Evolutionary conservation across 2,329 filamentous ascomycete genomes (phyloP), one percentile per base, ranked within the genome.

Genomic region (Talaromyces sp.): DNA sequence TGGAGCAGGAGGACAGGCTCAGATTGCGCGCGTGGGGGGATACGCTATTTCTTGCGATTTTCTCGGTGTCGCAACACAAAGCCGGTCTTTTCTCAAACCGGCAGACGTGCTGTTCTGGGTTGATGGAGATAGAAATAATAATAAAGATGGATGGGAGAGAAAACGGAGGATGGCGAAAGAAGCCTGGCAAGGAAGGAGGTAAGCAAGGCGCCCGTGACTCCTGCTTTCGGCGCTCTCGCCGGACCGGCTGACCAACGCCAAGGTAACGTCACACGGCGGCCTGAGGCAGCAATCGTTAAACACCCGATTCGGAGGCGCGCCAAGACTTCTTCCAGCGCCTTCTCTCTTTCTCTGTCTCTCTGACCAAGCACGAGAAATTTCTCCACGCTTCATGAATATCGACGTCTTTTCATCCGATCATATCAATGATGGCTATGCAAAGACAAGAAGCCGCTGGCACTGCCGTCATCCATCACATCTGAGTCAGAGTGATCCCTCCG

Each of bases 201-300:
- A 28, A 31, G 50, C 23, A n/a, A 53, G 50, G 10, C 50, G 16
- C 50, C 27, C 12, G 50, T 53, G 44, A 47, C 44, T 47, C 1
- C 34, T n/a, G 44, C 44, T 50, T 50, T 50, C 52, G 59, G 47
- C 36, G 54, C 18, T 44, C 36, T 50, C 52, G 47, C 40, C 51
- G 56, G 50, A 14, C 60, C 60, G 56, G 23, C 34, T 30, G 33
- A 42, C 28, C 36, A 28, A 53, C 50, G 50, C 33, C 57, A 61
- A 61, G 42, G 16, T 31, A 40, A 61, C 60, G 40, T 61, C 60
- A 59, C 56, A 50, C 54, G n/a, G 60, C 28, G 44, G 60, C 60
- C 60, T 61, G 56, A 61, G 58, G 58, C 58, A 28, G 23, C 27
- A 36, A 59, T 56, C 10, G n/a, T 7, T 18, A 18, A n/a, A n/a